Evolutionary conservation across 192 early-diverging fungal species (phyloP).

Genomic region (Coemansia asiatica): DNA sequence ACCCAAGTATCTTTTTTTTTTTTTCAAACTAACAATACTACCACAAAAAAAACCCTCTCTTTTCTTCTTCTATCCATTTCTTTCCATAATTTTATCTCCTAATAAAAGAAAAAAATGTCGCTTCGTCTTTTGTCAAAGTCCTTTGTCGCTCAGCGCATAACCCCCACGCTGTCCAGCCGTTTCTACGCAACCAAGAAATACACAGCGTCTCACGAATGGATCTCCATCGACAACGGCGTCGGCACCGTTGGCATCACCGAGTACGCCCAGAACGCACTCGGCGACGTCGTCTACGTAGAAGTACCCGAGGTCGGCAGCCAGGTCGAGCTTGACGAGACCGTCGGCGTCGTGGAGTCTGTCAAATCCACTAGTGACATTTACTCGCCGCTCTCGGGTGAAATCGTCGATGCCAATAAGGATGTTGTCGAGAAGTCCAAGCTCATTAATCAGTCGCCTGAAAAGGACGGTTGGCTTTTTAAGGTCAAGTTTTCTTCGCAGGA

Average conservation of each 20-base stretch:
- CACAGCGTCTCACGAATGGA: conserved; percentile 92
- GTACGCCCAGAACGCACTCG: conserved; percentile 86
- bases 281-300: conserved; percentile 94
- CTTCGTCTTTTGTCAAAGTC: conserved; percentile 33
- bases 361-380: conserved; percentile 94
- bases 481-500: conserved; percentile 70
- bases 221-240: conserved; percentile 68
- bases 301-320: conserved; percentile 67
- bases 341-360: conserved; percentile 91
- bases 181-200: conserved; percentile 64
- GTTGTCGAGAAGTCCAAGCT: conserved; percentile 70
- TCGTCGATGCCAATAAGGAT: conserved; percentile 72
- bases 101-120: conserved; percentile 26
- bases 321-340: conserved; percentile 59
- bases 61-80: conserved; percentile 8
- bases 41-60: conserved; percentile 3
- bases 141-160: conserved; percentile 31
- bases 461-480: conserved; percentile 89
- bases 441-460: conserved; percentile 76
- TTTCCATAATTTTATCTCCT: not conserved
- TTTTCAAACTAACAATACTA: not conserved
- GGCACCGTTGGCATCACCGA: conserved; percentile 91
- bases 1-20: not conserved
- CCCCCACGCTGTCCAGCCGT: conserved; percentile 43
- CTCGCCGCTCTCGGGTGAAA: conserved; percentile 78